Conservation (phyloP, 305 asterid genomes). For the Euphrasia arctica region DNA sequence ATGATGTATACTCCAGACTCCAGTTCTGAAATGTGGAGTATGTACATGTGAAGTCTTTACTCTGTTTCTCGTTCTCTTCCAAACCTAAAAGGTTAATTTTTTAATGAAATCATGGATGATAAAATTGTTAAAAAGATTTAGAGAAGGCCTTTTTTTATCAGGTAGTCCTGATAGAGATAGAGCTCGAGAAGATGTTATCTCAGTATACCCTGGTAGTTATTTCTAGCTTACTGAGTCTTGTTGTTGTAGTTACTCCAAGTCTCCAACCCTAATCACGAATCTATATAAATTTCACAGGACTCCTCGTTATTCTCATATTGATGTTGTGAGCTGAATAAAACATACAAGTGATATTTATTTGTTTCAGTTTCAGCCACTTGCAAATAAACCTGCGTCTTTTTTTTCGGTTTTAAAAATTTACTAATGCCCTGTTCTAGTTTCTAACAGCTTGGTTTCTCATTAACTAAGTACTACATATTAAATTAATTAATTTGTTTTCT, state of each 20-base stretch:
- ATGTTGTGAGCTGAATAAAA: not conserved
- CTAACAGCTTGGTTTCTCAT: slow-evolving; percentile 8
- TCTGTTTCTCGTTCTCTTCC: not conserved
- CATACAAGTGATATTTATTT: not conserved
- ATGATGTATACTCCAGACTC: too few relatives aligned
- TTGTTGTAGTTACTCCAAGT: not conserved
- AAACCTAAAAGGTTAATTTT: not conserved
- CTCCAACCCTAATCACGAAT: not conserved
- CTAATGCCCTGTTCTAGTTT: not conserved
- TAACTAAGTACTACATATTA: not conserved
- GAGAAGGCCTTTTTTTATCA: not conserved
- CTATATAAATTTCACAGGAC: not conserved
- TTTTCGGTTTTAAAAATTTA: not conserved
- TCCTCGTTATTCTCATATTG: not conserved
- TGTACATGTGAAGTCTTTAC: not conserved
- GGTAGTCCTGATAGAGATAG: not conserved
- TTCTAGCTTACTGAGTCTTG: not conserved
- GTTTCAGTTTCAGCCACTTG: not conserved
- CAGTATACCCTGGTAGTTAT: not conserved
- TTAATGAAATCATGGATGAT: too few relatives aligned
- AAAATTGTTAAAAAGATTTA: too few relatives aligned
- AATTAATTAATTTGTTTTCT: slow-evolving; percentile 5
- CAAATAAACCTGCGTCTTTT: not conserved
- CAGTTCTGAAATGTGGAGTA: not conserved
- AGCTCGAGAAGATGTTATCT: not conserved